Conservation (phyloP, 2,329 filamentous ascomycete species). For the Epichloe brachyelytri region DNA sequence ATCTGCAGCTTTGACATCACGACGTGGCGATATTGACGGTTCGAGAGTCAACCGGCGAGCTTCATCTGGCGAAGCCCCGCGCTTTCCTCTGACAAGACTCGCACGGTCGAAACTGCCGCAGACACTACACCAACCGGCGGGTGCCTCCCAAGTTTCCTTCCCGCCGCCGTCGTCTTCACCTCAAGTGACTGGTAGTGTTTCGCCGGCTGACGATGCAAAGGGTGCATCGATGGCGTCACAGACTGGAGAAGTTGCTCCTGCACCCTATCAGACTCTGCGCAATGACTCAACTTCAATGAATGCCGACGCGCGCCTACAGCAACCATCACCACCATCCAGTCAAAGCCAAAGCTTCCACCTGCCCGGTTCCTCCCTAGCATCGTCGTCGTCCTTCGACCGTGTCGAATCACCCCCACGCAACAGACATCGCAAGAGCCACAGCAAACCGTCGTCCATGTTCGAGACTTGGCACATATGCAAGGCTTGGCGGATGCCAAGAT, state of each 20-base stretch:
- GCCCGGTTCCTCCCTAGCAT: constrained; percentile 10
- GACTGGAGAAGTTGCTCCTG: constrained; percentile 16
- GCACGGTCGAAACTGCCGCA: not conserved
- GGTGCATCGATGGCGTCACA: constrained; percentile 37
- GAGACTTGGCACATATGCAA: constrained; percentile 83
- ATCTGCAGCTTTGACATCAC: constrained; percentile 8
- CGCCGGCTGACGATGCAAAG: constrained; percentile 28
- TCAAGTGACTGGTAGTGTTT: constrained; percentile 23
- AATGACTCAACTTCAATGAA: constrained; percentile 9
- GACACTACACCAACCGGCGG: constrained; percentile 20
- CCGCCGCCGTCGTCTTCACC: constrained; percentile 42
- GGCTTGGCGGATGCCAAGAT: constrained; percentile 72
- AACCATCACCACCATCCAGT: constrained; percentile 24
- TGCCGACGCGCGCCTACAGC: constrained; percentile 13
- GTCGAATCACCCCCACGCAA: not conserved
- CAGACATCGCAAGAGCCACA: constrained; percentile 14
- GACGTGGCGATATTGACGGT: constrained; percentile 9
- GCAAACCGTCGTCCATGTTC: constrained; percentile 58
- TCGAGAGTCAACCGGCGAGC: not conserved
- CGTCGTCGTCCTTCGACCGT: constrained; percentile 1
- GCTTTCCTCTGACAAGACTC: not conserved
- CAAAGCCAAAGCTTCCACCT: constrained; percentile 20
- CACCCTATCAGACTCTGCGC: constrained; percentile 3
- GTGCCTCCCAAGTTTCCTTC: constrained; percentile 37
- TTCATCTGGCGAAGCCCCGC: not conserved